phyloP scores from a whole-genome alignment of 2,329 filamentous ascomycete genomes.

The Microcyclosporella mali region DNA sequence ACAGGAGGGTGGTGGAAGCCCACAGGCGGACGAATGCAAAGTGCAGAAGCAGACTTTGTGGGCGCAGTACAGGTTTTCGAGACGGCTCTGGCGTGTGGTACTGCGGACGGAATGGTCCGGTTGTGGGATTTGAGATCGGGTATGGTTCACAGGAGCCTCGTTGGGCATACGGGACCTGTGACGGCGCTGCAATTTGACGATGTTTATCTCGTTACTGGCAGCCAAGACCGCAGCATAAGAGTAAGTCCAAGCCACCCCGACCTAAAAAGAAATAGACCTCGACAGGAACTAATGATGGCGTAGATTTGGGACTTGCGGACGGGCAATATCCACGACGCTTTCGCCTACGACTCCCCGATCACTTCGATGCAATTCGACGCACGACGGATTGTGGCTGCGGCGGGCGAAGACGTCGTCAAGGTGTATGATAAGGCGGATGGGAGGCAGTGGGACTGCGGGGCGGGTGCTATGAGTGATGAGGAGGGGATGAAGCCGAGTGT shows the following conservation, averaged over 20 bases:
- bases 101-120: slow-evolving; percentile 93
- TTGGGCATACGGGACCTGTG: slow-evolving; percentile 91
- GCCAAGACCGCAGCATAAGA: slow-evolving; percentile 83
- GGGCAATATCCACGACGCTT: slow-evolving; percentile 90
- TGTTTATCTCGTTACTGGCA: slow-evolving; percentile 87
- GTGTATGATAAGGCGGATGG: slow-evolving; percentile 97
- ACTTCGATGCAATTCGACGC: slow-evolving; percentile 97
- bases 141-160: slow-evolving; percentile 91
- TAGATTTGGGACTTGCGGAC: slow-evolving; percentile 98
- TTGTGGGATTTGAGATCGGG: slow-evolving; percentile 95
- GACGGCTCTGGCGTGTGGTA: slow-evolving; percentile 89
- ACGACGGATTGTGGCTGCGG: slow-evolving; percentile 81
- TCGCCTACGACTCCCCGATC: slow-evolving; percentile 85
- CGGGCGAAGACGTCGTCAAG: slow-evolving; percentile 89
- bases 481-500: slow-evolving; percentile 40
- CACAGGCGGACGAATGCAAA: slow-evolving; percentile 50
- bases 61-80: slow-evolving; percentile 94
- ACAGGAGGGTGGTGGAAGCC: slow-evolving; percentile 62
- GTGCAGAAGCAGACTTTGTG: slow-evolving; percentile 78
- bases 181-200: slow-evolving; percentile 96
- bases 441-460: slow-evolving; percentile 91
- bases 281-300: slow-evolving; percentile 22
- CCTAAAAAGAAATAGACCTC: background rate
- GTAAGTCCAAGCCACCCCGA: slow-evolving; percentile 51
- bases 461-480: slow-evolving; percentile 64